Conservation (phyloP, 192 early-diverging fungal genomes). For the Kappamyces sp. region DNA sequence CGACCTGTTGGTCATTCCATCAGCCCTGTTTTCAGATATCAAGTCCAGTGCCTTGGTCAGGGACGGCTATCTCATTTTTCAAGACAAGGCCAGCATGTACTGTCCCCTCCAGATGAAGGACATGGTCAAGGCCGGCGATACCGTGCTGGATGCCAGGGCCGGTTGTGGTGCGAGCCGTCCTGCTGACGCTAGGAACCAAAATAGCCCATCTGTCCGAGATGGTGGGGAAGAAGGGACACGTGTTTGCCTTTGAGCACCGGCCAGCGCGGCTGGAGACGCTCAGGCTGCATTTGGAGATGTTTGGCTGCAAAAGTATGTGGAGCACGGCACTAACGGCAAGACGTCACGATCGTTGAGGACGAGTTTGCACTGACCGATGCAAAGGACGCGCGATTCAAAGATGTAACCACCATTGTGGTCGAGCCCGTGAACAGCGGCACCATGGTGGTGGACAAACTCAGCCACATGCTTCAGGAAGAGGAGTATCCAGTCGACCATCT, state of each 20-base stretch:
- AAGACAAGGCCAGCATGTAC: conserved; percentile 49
- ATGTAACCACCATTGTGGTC: conserved; percentile 65
- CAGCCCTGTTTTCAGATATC: conserved; percentile 30
- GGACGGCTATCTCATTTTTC: conserved; percentile 42
- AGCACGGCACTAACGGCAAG: conserved; percentile 5
- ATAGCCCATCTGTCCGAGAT: conserved; percentile 77
- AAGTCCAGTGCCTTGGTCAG: conserved; percentile 29
- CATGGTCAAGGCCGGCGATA: conserved; percentile 19
- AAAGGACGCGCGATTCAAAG: conserved; percentile 49
- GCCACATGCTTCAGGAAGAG: conserved; percentile 71
- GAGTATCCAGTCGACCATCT: conserved; percentile 64
- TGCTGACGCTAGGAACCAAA: conserved; percentile 60
- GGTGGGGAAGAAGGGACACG: conserved; percentile 70
- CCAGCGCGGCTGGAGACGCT: conserved; percentile 65
- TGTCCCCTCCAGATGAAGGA: conserved; percentile 29
- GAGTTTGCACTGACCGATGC: conserved; percentile 72
- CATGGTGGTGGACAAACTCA: conserved; percentile 79
- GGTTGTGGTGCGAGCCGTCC: conserved; percentile 35
- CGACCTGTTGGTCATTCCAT: conserved; percentile 41
- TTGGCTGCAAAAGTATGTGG: conserved; percentile 55
- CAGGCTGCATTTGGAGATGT: conserved; percentile 58
- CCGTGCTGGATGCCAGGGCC: conserved; percentile 39
- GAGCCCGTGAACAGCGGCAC: conserved; percentile 93
- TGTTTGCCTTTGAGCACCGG: conserved; percentile 86
- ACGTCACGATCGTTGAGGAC: conserved; percentile 33